Evolutionary conservation across 192 early-diverging fungal species (phyloP).

Genomic region (Podila clonocystis): DNA sequence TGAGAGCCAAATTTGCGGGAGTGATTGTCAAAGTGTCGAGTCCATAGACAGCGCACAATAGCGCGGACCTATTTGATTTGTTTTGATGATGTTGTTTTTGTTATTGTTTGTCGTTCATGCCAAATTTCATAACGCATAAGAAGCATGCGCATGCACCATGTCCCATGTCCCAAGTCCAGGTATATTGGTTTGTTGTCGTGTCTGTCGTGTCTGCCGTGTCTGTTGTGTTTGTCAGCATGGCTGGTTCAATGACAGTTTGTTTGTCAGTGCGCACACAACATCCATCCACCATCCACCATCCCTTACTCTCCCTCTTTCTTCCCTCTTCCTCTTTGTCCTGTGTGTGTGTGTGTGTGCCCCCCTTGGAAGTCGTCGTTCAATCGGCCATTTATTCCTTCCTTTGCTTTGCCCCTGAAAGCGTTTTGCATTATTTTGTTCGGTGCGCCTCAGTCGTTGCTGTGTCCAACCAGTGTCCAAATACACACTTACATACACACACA

Average conservation of each 20-base stretch:
- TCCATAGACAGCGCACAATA: slow-evolving; percentile 73
- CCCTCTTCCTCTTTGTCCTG: not conserved
- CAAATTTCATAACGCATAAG: too few species aligned
- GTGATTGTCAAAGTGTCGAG: slow-evolving; percentile 65
- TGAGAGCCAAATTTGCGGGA: slow-evolving; percentile 59
- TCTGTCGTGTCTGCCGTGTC: not conserved
- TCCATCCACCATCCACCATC: not conserved
- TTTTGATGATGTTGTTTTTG: not conserved
- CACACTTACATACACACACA: too few species aligned
- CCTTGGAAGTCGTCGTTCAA: not conserved
- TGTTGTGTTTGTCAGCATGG: not conserved
- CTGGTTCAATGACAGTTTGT: slow-evolving; percentile 1
- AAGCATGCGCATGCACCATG: too few species aligned
- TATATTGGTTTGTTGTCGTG: not conserved
- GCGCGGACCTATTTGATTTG: slow-evolving; percentile 56
- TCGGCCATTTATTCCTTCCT: not conserved
- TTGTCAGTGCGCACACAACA: not conserved
- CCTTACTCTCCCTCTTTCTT: not conserved
- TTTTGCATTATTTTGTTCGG: not conserved
- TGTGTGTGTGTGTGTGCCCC: too few species aligned
- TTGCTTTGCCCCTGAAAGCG: not conserved
- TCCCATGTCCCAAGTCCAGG: too few species aligned
- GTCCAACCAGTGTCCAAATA: not conserved
- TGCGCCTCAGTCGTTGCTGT: too few species aligned
- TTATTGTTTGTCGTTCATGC: too few species aligned